phyloP scores from a whole-genome alignment of 2,329 filamentous ascomycete genomes.

The Cephalotrichum gorgonifer region DNA sequence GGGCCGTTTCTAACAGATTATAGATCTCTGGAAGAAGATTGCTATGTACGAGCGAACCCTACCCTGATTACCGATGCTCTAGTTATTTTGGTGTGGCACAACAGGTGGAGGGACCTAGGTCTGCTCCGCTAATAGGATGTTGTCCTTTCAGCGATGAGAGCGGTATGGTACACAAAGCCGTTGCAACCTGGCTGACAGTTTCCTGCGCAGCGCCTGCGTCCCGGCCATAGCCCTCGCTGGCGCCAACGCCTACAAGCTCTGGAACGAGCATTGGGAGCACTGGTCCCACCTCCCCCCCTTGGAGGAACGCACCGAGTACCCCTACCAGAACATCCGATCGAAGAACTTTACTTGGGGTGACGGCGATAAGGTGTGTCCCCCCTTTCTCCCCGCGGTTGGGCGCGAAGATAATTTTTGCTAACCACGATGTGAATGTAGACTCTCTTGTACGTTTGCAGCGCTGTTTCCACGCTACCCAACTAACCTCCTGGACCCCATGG shows the following conservation, averaged over 20 bases:
- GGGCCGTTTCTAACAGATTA: slow-evolving; percentile 17
- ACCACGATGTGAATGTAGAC: slow-evolving; percentile 38
- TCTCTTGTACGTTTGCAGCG: slow-evolving; percentile 49
- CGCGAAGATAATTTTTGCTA: slow-evolving; percentile 10
- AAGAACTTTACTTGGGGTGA: slow-evolving; percentile 96
- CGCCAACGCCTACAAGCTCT: slow-evolving; percentile 82
- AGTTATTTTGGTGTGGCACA: not conserved
- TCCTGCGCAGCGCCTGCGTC: slow-evolving; percentile 58
- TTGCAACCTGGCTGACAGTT: slow-evolving; percentile 3
- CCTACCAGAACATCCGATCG: slow-evolving; percentile 94
- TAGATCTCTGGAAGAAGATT: slow-evolving; percentile 93
- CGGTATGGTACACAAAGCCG: too few relatives aligned
- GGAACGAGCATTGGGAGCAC: slow-evolving; percentile 97
- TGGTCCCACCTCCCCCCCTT: slow-evolving; percentile 74
- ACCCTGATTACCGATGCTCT: not conserved
- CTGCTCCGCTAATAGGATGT: too few relatives aligned
- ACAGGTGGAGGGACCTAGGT: not conserved
- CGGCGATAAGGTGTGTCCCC: slow-evolving; percentile 70
- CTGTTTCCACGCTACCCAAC: too few relatives aligned
- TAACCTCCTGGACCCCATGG: not conserved
- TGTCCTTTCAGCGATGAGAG: too few relatives aligned
- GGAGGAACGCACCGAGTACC: slow-evolving; percentile 86
- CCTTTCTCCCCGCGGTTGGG: slow-evolving; percentile 15
- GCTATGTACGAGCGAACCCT: slow-evolving; percentile 61
- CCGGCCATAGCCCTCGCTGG: slow-evolving; percentile 61